A percentile compares a stretch with the other conserved stretches of the same genome.
Conservation (phyloP, 2,329 filamentous ascomycete species). For the Lachnellula hyalina region DNA sequence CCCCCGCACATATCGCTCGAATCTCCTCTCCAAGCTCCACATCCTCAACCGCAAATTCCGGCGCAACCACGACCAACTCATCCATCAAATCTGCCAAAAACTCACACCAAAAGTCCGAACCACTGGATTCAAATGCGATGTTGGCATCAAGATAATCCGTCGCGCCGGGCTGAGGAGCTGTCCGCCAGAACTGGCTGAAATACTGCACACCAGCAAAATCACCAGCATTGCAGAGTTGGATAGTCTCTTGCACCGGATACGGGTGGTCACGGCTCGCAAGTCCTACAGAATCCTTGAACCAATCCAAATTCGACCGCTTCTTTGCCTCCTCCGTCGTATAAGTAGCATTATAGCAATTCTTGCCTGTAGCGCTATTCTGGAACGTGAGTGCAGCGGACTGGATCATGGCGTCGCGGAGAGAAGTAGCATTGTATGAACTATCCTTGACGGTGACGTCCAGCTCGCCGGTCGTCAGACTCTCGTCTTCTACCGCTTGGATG, state of each 20-base stretch:
- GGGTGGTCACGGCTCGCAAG: too few species aligned
- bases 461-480: not conserved
- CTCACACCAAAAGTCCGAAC: conserved; percentile 2
- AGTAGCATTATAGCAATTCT: conserved; percentile 4
- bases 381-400: conserved; percentile 2
- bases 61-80: not conserved
- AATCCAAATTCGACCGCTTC: too few species aligned
- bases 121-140: not conserved
- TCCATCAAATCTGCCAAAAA: conserved; percentile 1
- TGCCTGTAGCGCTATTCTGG: conserved; percentile 4
- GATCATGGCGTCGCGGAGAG: conserved; percentile 8
- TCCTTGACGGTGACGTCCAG: not conserved
- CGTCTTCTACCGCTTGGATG: not conserved
- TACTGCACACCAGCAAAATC: conserved; percentile 2
- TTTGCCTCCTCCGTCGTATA: not conserved
- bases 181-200: conserved; percentile 1
- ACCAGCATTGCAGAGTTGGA: not conserved
- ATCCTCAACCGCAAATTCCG: conserved; percentile 6
- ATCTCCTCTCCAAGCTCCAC: conserved; percentile 2
- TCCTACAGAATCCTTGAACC: too few species aligned
- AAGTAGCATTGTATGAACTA: conserved; percentile 3
- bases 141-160: conserved; percentile 1
- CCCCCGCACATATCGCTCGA: not conserved
- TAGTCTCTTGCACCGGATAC: not conserved
- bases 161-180: conserved; percentile 1